Evolutionary conservation across 1,284 basidiomycete species (phyloP), one percentile per base, ranked within the genome.

Genomic region (Somion occarium): DNA sequence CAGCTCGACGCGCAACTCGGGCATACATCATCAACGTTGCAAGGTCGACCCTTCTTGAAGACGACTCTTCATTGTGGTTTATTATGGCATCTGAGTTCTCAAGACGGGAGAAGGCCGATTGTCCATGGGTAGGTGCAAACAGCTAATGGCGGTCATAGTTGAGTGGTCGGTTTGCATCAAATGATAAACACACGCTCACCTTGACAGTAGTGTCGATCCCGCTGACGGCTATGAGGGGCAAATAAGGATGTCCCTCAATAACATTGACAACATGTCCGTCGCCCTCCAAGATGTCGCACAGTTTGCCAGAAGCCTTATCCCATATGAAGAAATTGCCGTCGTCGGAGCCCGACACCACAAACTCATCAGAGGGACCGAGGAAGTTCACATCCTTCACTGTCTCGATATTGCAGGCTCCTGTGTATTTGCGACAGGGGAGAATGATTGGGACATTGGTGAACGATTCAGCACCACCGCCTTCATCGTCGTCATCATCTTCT

Each of bases 361-460:
- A 89, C 64, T 93, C 83, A 54, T 93, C 89, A 34, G 70, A 67
- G 3, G 85, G 82, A 0, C 91, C 92, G 30, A 93, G 69, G 63
- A 92, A 95, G 64, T 91, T 93, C 41, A 93, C 91, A 66, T 97
- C 94, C 69, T 97, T 98, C 50, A 95, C 82, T 0, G 94, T 98
- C 57, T 86, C 83, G 2, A 87, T 73, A 66, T 97, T 98, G 55
- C 85, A 81, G 38, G 88, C 84, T 1, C 94, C 94, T 22, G 66
- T 65, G 67, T 80, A 97, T 7, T 78, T 75, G 50, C 66, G 67
- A 24, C 80, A 77, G n/a, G 94, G 93, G 50, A 80, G 70, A 48
- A 96, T 70, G 30, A 83, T 64, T 1, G 91, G 83, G 1, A 83
- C 71, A 51, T 68, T 61, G 13, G 69, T 59, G 52, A 69, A 63